These are phyloP conservation scores for Clonostachys rhizophaga DNA, from an alignment of 2,329 filamentous ascomycete genomes.

Conservation along the genomic window DNA sequence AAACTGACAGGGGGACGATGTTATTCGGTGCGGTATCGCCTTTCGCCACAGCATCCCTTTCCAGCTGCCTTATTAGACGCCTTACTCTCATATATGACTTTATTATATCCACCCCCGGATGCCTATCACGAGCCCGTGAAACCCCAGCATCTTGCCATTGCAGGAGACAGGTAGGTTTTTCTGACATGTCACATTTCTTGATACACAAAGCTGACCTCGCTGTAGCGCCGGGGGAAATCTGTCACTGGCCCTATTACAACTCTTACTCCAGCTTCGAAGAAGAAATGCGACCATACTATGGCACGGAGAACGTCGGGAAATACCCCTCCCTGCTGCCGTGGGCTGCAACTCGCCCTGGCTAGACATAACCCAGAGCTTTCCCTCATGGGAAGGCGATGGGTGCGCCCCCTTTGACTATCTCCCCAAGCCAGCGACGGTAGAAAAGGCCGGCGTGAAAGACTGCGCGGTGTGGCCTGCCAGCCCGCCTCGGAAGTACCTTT, in stretches of 20 bases:
- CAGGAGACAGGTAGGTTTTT: constrained; percentile 56
- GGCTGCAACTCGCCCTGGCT: constrained; percentile 65
- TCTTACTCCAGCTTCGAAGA: constrained; percentile 58
- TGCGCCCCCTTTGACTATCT: constrained; percentile 28
- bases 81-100: constrained; percentile 65
- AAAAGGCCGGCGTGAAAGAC: constrained; percentile 19
- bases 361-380: constrained; percentile 58
- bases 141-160: constrained; percentile 63
- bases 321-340: constrained; percentile 64
- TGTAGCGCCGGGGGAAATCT: constrained; percentile 69
- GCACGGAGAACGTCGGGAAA: constrained; percentile 49
- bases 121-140: constrained; percentile 62
- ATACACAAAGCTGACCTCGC: background rate
- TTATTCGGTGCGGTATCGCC: constrained; percentile 69
- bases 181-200: background rate
- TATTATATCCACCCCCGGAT: constrained; percentile 66
- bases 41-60: constrained; percentile 72
- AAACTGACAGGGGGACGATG: constrained; percentile 62
- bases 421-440: constrained; percentile 40
- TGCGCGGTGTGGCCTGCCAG: constrained; percentile 54
- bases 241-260: constrained; percentile 59
- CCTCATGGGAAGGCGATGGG: constrained; percentile 16
- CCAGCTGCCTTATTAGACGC: constrained; percentile 71
- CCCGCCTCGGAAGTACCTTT: constrained; percentile 49
- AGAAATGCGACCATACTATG: constrained; percentile 46